Percentiles rank a stretch among this genome's conserved stretches.
phyloP scores from a whole-genome alignment of 2,329 filamentous ascomycete genomes.

The Beauveria scarabaeidicola region DNA sequence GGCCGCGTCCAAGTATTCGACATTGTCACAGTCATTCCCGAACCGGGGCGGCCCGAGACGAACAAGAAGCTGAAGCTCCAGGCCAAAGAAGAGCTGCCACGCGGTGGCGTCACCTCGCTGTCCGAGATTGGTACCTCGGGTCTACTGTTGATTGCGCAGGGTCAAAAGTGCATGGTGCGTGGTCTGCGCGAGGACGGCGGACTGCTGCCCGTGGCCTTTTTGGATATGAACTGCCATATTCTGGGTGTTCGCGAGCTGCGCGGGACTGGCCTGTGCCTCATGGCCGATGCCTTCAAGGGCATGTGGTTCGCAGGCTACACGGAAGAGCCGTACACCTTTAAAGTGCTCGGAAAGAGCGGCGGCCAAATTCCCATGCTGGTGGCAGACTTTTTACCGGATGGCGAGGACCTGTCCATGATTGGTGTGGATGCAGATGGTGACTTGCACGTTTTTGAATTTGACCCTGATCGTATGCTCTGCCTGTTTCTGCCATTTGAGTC shows the following conservation, averaged over 20 bases:
- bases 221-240: conserved; percentile 95
- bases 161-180: conserved; percentile 94
- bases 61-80: conserved; percentile 78
- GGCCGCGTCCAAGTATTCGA: conserved; percentile 88
- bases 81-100: conserved; percentile 81
- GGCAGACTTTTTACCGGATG: conserved; percentile 82
- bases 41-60: conserved; percentile 77
- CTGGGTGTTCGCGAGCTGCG: conserved; percentile 75
- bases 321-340: conserved; percentile 94
- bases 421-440: conserved; percentile 79
- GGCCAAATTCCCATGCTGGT: conserved; percentile 69
- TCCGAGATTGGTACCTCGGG: conserved; percentile 80
- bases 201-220: conserved; percentile 86
- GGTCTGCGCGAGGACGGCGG: conserved; percentile 93
- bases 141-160: conserved; percentile 82
- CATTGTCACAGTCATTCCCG: conserved; percentile 82
- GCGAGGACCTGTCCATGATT: conserved; percentile 72
- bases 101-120: conserved; percentile 82
- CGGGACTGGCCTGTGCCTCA: conserved; percentile 74
- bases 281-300: conserved; percentile 87
- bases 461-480: conserved; percentile 70
- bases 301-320: conserved; percentile 95
- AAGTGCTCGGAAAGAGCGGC: conserved; percentile 80
- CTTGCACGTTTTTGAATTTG: conserved; percentile 83
- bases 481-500: conserved; percentile 16